Base-by-base conservation (phyloP, 2,329 filamentous ascomycete species). In the Graphiopsis chlorocephala region DNA sequence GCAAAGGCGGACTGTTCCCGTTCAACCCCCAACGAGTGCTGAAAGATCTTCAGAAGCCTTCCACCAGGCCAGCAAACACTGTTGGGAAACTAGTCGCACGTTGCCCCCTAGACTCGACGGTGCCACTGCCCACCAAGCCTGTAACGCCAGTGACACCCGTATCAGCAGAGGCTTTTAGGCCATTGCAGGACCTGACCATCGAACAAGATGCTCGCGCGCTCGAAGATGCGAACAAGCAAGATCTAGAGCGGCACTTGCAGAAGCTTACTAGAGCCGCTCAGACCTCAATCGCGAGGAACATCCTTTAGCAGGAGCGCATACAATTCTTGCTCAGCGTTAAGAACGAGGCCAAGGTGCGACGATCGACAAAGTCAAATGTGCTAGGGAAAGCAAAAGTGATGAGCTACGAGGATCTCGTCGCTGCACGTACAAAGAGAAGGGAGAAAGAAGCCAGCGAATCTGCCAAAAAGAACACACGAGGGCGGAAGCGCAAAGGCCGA, bases 11-110 rank as follows among this genome's bases (percentile, higher is more conserved):
- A 25, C 63, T 74, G 53, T 71, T 68, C 35, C 72, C 69, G 5
- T 73, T 73, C 31, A 75, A 75, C 63, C 72, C 67, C 68, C 66
- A 74, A n/a, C 74, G 69, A 66, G 74, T 76, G 56, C 69, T 76
- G 14, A 67, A 61, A 67, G 61, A 67, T 66, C 71, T 70, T 17
- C 71, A 25, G 25, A 59, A 45, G 28, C 56, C 56, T 20, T 20
- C n/a, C 1, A 31, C 2, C 29, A 10, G 11, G 6, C 4, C 29
- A 11, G 4, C 11, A 10, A 10, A 31, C 4, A 10, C 29, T 31
- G 29, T 2, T 2, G 29, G 29, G 11, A 10, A 5, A 31, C 2
- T 31, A 31, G 29, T 65, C 67, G 70, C 59, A 68, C 57, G 23
- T 15, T 20, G 28, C 33, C 15, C 17, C 23, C 3, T 7, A n/a